Percentiles rank a stretch among this genome's conserved stretches.
Conservation (phyloP, 345 rosid genomes). For the Turritis glabra region DNA sequence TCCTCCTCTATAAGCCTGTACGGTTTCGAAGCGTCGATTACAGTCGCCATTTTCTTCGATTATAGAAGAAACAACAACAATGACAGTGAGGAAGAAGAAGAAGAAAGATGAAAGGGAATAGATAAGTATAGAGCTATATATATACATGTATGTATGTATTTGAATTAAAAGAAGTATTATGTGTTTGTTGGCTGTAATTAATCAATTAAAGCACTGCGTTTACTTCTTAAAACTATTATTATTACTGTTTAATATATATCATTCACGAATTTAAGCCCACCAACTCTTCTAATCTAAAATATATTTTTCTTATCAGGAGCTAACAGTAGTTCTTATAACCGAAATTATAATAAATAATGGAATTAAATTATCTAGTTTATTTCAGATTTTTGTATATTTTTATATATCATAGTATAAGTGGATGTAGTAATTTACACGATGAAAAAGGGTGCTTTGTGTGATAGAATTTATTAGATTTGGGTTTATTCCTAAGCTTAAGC, state of each 20-base stretch:
- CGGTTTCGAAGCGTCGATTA: constrained; percentile 19
- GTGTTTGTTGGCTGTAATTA: too few relatives aligned
- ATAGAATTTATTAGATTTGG: neutral
- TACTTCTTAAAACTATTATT: too few relatives aligned
- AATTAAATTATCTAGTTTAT: neutral
- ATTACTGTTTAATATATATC: too few relatives aligned
- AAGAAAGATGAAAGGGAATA: neutral
- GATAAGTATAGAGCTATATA: neutral
- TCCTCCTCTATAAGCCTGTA: constrained; percentile 30
- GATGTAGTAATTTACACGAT: neutral
- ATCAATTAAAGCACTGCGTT: too few relatives aligned
- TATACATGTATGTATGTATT: neutral
- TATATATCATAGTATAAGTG: neutral
- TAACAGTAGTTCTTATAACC: neutral
- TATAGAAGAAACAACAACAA: neutral
- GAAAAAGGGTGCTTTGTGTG: neutral
- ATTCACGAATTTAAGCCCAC: neutral
- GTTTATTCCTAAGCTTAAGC: neutral
- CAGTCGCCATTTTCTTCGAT: constrained; percentile 31
- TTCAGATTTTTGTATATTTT: neutral
- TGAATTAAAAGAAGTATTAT: too few relatives aligned
- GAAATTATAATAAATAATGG: neutral
- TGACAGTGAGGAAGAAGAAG: neutral
- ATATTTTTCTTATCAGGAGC: neutral
- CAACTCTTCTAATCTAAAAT: neutral